phyloP scores from a whole-genome alignment of 768 basidiomycete genomes.

The Boletus rubroflammeus region DNA sequence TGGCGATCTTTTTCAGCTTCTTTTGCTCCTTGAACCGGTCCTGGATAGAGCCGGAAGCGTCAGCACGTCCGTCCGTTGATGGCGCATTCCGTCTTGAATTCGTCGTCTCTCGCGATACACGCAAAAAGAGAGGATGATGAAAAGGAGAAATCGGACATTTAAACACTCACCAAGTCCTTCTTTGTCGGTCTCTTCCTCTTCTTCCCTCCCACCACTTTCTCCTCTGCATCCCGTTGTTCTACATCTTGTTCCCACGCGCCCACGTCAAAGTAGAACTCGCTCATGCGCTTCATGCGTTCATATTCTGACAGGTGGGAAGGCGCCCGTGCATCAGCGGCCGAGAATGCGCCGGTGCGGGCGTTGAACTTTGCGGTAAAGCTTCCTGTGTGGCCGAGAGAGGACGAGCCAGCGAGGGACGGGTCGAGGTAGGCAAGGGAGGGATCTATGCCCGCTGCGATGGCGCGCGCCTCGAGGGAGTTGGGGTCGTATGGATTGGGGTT shows the following conservation, averaged over 20 bases:
- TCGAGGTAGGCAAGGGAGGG: constrained; percentile 78
- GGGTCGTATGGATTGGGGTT: constrained; percentile 26
- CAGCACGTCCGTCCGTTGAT: constrained; percentile 26
- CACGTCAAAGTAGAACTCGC: constrained; percentile 84
- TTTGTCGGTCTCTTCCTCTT: constrained; percentile 78
- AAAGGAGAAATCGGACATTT: constrained; percentile 4
- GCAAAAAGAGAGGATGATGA: constrained; percentile 17
- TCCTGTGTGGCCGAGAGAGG: constrained; percentile 37
- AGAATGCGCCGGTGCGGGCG: constrained; percentile 74
- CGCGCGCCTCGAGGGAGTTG: constrained; percentile 62
- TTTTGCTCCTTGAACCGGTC: constrained; percentile 86
- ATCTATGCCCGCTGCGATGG: constrained; percentile 77
- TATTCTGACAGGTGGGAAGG: constrained; percentile 77
- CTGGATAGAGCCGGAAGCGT: constrained; percentile 37
- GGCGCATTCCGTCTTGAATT: constrained; percentile 15
- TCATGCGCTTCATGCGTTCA: constrained; percentile 77
- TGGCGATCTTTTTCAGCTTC: constrained; percentile 76
- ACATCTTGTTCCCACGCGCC: constrained; percentile 74
- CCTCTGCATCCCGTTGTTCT: constrained; percentile 43
- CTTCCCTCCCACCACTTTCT: constrained; percentile 54
- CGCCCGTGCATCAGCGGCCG: constrained; percentile 61
- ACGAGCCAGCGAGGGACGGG: constrained; percentile 52
- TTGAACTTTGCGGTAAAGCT: constrained; percentile 70
- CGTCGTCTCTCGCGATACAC: constrained; percentile 20
- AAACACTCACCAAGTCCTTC: constrained; percentile 70